A percentile compares a stretch with the other conserved stretches of the same genome.
These are phyloP conservation scores for Leishmania turanica DNA, from an alignment of 208 protist species.

Conservation along the genomic window DNA sequence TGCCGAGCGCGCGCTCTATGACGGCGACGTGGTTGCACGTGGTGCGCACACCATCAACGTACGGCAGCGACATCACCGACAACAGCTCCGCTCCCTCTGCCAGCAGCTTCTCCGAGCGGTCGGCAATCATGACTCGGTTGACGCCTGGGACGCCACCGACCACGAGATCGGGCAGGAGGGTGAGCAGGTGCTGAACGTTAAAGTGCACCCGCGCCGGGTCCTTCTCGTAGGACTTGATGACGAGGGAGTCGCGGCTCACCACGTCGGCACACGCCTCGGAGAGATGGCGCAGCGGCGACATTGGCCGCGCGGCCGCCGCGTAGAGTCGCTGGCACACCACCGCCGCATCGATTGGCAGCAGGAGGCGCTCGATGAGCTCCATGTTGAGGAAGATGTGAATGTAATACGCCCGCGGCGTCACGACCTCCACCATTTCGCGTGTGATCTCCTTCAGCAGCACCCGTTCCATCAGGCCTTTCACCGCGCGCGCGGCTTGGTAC, in stretches of 20 bases:
- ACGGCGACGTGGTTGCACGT: slow-evolving; percentile 98
- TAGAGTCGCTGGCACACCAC: slow-evolving; percentile 86
- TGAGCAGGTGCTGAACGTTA: slow-evolving; percentile 88
- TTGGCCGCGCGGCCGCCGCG: slow-evolving; percentile 55
- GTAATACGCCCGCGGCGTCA: slow-evolving; percentile 80
- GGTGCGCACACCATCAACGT: slow-evolving; percentile 91
- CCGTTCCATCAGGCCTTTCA: slow-evolving; percentile 93
- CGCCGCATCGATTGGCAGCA: slow-evolving; percentile 92
- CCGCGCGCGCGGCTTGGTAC: slow-evolving; percentile 50
- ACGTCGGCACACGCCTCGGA: slow-evolving; percentile 83
- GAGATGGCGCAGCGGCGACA: slow-evolving; percentile 89
- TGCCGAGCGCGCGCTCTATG: slow-evolving; percentile 95
- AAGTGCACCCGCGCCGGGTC: slow-evolving; percentile 65
- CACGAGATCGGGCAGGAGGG: slow-evolving; percentile 86
- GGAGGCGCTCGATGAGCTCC: slow-evolving; percentile 85
- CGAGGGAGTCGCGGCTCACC: slow-evolving; percentile 58
- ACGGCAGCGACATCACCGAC: slow-evolving; percentile 95
- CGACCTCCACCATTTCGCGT: slow-evolving; percentile 87
- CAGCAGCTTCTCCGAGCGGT: slow-evolving; percentile 77
- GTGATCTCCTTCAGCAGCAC: slow-evolving; percentile 93
- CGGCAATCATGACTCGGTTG: slow-evolving; percentile 96
- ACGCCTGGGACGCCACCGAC: slow-evolving; percentile 95
- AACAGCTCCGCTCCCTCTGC: slow-evolving; percentile 94
- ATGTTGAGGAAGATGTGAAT: slow-evolving; percentile 96
- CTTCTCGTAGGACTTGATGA: slow-evolving; percentile 70